Conservation (phyloP, 495 filamentous ascomycete species). For the Stereocaulon alpinum region DNA sequence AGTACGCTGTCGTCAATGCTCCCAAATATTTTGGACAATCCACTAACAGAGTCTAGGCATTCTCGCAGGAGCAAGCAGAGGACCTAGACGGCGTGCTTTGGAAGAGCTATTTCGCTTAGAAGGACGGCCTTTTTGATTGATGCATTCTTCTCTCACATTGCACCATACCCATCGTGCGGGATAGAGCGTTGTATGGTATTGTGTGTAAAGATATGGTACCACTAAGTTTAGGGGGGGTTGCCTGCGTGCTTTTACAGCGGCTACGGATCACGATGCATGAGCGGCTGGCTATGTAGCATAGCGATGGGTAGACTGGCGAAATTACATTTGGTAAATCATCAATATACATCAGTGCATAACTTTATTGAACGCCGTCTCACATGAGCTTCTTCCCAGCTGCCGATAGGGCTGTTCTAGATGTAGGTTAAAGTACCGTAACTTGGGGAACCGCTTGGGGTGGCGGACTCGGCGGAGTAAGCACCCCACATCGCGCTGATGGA, state of each 20-base stretch:
- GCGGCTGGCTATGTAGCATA: slow-evolving; percentile 1
- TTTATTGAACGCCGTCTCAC: no score
- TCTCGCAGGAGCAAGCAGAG: slow-evolving; percentile 83
- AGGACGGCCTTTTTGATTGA: background rate
- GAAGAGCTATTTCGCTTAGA: slow-evolving; percentile 97
- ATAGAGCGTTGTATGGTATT: slow-evolving; percentile 5
- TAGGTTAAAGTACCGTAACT: background rate
- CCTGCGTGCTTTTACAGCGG: slow-evolving; percentile 1
- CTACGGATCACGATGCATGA: background rate
- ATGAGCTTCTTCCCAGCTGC: no score
- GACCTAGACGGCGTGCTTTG: slow-evolving; percentile 94
- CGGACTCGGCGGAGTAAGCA: background rate
- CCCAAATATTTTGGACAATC: background rate
- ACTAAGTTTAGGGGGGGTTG: background rate
- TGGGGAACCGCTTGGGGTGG: background rate
- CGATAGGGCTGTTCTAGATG: no score
- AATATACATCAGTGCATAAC: background rate
- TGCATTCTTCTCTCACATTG: background rate
- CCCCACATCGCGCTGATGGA: background rate
- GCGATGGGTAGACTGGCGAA: background rate
- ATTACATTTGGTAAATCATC: background rate
- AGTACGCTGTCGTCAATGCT: slow-evolving; percentile 41
- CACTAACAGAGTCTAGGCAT: slow-evolving; percentile 49
- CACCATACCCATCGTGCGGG: background rate
- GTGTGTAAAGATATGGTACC: slow-evolving; percentile 2